Conservation (phyloP, 2,329 filamentous ascomycete species). For the Raffaelea ambrosiae region DNA sequence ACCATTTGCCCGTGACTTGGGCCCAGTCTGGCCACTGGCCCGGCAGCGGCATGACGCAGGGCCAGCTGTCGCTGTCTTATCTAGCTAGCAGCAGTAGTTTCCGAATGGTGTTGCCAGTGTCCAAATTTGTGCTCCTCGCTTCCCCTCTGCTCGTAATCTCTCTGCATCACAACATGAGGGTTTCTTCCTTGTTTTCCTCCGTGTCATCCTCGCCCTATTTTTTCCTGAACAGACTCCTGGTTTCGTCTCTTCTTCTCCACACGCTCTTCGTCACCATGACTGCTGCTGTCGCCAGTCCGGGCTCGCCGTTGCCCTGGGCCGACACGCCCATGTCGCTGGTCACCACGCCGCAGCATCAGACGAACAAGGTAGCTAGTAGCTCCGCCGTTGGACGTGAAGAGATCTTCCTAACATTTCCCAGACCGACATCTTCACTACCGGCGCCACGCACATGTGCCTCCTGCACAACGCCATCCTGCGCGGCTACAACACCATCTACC, state of each 20-base stretch:
- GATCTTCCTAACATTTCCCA: conserved; percentile 15
- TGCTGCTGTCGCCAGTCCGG: background rate
- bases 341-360: conserved; percentile 42
- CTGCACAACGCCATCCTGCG: conserved; percentile 56
- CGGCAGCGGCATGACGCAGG: too few species aligned
- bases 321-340: conserved; percentile 47
- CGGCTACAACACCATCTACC: conserved; percentile 55
- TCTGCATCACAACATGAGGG: too few species aligned
- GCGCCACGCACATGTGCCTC: conserved; percentile 53
- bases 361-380: conserved; percentile 43
- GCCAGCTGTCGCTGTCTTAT: too few species aligned
- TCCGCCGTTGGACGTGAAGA: too few species aligned
- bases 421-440: conserved; percentile 50
- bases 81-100: too few species aligned
- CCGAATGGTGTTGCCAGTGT: too few species aligned
- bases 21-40: too few species aligned
- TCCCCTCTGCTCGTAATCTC: too few species aligned
- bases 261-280: background rate
- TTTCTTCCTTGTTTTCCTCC: too few species aligned
- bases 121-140: too few species aligned
- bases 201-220: background rate
- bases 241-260: background rate
- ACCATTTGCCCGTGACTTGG: too few species aligned
- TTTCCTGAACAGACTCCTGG: background rate
- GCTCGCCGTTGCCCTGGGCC: conserved; percentile 38